Evolutionary conservation across 1,284 basidiomycete genomes (phyloP), one percentile per base, ranked within the genome.

Genomic region (Trichosporon faecale): DNA sequence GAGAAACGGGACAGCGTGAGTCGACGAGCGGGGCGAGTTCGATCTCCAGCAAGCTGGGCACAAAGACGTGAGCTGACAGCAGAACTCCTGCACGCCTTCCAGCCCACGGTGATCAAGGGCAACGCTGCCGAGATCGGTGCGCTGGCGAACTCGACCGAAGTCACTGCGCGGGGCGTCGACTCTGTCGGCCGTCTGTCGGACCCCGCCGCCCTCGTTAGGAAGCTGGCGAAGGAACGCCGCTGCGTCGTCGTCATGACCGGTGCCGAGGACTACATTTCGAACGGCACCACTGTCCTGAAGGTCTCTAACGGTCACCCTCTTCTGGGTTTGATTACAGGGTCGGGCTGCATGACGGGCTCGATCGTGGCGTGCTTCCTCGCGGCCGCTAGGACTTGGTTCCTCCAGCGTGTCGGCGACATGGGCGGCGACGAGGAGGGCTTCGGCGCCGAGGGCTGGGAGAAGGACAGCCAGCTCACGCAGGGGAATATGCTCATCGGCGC

Each of bases 21-120:
- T 76, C n/a, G n/a, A 11, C 16, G 31, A 12, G 29, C 29, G 31
- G 16, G 16, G 29, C 21, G n/a, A 33, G 60, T 18, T 33, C 33
- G 33, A 4, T 33, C 33, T 9, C 37, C 37, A 14, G 6, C 14
- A 5, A 25, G 23, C 66, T 70, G 65, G 66, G 33, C 12, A 33
- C 3, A 23, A 8, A 23, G 0, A n/a, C 21, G 18, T 23, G 29
- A 18, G n/a, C 29, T n/a, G 3, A 18, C 61, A 40, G 11, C 80
- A 89, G 91, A 90, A 68, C 86, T 98, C 14, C 84, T 98, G n/a
- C 87, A 91, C 73, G 84, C 87, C 63, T 96, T 91, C 88, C 95
- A 98, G 80, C 89, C 92, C 18, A 91, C 91, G 21, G 90, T 97
- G 21, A 94, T 98, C 84, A 98, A 98, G 83, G 96, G 95, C 5